A percentile compares a stretch with the other conserved stretches of the same genome.
Conservation (phyloP, 768 basidiomycete species). For the Suillus decipiens region DNA sequence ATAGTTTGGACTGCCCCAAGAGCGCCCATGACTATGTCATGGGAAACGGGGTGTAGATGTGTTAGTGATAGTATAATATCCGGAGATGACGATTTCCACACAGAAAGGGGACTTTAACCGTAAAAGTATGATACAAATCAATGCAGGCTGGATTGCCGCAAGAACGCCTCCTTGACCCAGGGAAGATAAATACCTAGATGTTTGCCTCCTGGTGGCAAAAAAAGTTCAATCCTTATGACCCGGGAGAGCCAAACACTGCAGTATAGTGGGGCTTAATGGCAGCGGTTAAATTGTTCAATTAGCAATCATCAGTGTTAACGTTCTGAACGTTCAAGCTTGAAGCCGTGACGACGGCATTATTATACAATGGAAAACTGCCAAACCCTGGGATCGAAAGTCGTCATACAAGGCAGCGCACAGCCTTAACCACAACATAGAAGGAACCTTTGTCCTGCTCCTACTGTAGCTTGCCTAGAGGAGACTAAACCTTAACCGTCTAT, state of each 20-base stretch:
- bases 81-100: background rate
- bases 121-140: constrained; percentile 29
- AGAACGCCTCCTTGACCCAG: background rate
- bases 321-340: background rate
- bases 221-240: background rate
- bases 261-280: background rate
- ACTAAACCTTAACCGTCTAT: background rate
- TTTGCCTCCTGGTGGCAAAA: background rate
- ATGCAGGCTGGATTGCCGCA: constrained; percentile 21
- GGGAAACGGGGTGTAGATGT: constrained; percentile 24
- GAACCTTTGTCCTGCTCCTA: background rate
- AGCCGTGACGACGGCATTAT: background rate
- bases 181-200: background rate
- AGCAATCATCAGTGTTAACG: background rate
- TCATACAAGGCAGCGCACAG: background rate
- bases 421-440: background rate
- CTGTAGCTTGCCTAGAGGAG: background rate
- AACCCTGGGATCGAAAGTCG: background rate
- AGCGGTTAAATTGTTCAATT: background rate
- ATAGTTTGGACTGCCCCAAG: constrained; percentile 31
- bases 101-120: constrained; percentile 9
- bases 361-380: background rate
- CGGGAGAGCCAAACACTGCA: background rate
- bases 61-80: constrained; percentile 23
- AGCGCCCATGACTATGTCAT: constrained; percentile 31